Evolutionary conservation across 108 stramenopile genomes (phyloP).

Genomic region (Phaeodactylum tricornutum): DNA sequence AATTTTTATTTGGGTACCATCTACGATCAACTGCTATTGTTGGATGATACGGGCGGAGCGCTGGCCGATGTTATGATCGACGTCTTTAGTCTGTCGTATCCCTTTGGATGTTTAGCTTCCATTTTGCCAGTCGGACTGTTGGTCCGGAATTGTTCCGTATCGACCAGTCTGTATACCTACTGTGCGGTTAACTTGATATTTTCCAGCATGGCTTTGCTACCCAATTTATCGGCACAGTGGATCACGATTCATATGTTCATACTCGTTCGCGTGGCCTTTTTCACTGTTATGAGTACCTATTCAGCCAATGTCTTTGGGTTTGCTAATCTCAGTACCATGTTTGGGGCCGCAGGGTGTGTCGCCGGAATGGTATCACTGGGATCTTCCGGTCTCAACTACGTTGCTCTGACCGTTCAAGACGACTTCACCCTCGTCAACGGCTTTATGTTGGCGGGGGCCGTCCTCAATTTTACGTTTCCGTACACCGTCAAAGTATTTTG

Average conservation of each 20-base stretch:
- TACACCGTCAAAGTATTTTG: no score
- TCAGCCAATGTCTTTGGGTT: constrained; percentile 11
- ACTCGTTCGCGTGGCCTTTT: constrained; percentile 9
- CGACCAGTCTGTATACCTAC: constrained; percentile 8
- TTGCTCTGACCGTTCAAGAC: constrained; percentile 5
- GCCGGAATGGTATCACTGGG: constrained; percentile 7
- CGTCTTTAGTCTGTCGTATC: constrained; percentile 9
- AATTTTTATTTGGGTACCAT: constrained; percentile 15
- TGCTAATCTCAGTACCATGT: constrained; percentile 9
- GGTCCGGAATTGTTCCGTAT: constrained; percentile 13
- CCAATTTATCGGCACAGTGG: constrained; percentile 5
- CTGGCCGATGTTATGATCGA: no score
- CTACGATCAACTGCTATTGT: constrained; percentile 6
- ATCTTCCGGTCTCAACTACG: constrained; percentile 3
- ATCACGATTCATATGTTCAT: constrained; percentile 2
- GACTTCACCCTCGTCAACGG: constrained; percentile 6
- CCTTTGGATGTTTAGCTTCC: constrained; percentile 8
- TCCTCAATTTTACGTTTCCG: constrained; percentile 9
- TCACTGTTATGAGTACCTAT: constrained; percentile 17
- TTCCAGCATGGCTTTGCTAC: constrained; percentile 4
- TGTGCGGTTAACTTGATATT: constrained; percentile 1
- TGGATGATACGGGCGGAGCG: not conserved
- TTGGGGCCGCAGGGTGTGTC: constrained; percentile 12
- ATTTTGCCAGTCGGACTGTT: constrained; percentile 11
- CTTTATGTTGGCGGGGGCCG: constrained; percentile 3